Base-by-base conservation (phyloP, 192 early-diverging fungal species). In the Backusella macrospora region DNA sequence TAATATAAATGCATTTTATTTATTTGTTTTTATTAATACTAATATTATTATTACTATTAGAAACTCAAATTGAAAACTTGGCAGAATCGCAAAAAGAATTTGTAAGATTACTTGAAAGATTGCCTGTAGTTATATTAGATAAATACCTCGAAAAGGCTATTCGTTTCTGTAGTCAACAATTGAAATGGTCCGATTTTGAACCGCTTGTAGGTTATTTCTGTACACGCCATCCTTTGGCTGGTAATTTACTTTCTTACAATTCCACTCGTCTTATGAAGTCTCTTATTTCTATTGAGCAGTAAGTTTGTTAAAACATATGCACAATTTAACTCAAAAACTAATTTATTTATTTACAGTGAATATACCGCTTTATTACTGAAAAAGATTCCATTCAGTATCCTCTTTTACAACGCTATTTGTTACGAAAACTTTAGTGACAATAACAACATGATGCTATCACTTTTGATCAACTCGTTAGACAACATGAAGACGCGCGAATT, bases 141-240 rank as follows among this genome's bases (percentile, higher is more conserved):
- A 78, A 29, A 7, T 38, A 82, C 55, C 77, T 86, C 9, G 40
- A n/a, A n/a, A 44, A 42, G 5, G 18, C 80, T 16, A 59, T 71
- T 29, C 46, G 70, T 2, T 71, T 75, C 12, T 68, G 72, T 62
- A 40, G 68, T 6, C 23, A 67, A 1, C 39, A 40, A n/a, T 39
- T 69, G 7, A 75, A 68, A 34, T 74, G 39, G 47, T 44, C 47
- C 10, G 14, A 18, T 2, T 73, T 46, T 29, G 79, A 82, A 15
- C 80, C 79, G 29, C 45, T 87, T 23, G 40, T 81, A 2, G 79
- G 81, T 7, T 87, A 84, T 29, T 37, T 87, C 23, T 42, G 66
- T 34, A 74, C 74, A 34, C 72, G 83, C 4, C 74, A 76, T 62
- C 86, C 86, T 13, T 75, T 80, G 49, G 67, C 78, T 39, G 78